Evolutionary conservation across 1,139 yeast genomes (phyloP).

Genomic region (Sugiyamaella grinbergsii): DNA sequence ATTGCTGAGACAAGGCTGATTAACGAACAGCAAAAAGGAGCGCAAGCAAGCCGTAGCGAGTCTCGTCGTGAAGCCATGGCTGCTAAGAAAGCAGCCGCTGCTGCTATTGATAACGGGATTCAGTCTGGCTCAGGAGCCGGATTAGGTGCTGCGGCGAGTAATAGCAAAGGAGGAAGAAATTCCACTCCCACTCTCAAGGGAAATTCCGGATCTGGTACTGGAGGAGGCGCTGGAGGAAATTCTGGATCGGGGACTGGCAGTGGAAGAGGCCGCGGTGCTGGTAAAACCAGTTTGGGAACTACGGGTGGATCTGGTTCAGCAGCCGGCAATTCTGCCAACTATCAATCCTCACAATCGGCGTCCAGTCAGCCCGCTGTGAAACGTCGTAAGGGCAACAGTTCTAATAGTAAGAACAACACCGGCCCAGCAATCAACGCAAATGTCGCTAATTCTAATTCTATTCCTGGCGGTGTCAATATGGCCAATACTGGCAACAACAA

Average conservation of each 20-base stretch:
- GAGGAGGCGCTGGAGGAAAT: constrained; percentile 22
- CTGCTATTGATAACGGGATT: constrained; percentile 17
- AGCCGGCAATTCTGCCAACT: constrained; percentile 1
- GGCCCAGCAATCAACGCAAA: background rate
- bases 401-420: background rate
- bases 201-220: background rate
- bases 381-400: constrained; percentile 10
- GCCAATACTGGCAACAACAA: too few species aligned
- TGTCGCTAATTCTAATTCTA: background rate
- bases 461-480: background rate
- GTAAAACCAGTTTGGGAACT: too few species aligned
- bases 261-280: constrained; percentile 1
- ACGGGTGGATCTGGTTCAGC: constrained; percentile 10
- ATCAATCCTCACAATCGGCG: background rate
- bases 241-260: constrained; percentile 22
- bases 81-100: constrained; percentile 64
- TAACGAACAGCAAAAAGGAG: constrained; percentile 45
- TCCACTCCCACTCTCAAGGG: constrained; percentile 10
- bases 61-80: constrained; percentile 90
- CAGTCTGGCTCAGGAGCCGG: constrained; percentile 19
- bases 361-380: constrained; percentile 13
- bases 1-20: constrained; percentile 43
- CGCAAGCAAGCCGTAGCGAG: constrained; percentile 51
- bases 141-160: background rate
- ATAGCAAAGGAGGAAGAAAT: constrained; percentile 10